phyloP scores from a whole-genome alignment of 768 basidiomycete species.

The Lentinula boryana region DNA sequence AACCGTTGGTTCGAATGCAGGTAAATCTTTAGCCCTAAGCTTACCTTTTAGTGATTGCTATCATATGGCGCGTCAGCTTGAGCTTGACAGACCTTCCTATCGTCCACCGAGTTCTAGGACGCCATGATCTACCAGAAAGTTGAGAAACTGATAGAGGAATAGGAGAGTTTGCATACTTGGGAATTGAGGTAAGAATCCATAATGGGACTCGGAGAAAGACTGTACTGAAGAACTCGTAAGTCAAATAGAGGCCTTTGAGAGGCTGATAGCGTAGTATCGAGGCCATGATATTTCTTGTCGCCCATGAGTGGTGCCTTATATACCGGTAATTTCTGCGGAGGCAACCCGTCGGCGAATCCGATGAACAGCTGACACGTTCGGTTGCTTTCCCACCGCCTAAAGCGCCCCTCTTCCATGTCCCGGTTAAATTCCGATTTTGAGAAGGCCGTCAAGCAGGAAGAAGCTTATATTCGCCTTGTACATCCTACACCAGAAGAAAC shows the following conservation, averaged over 20 bases:
- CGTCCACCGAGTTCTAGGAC: constrained; percentile 43
- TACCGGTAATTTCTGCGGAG: neutral
- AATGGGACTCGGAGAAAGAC: constrained; percentile 40
- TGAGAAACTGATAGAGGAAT: neutral
- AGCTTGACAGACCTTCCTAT: constrained; percentile 32
- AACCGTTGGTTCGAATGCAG: neutral
- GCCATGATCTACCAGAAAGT: constrained; percentile 24
- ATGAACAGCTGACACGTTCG: neutral
- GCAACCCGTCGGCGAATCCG: neutral
- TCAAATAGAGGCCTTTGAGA: constrained; percentile 41
- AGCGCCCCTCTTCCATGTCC: neutral
- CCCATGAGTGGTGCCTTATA: neutral
- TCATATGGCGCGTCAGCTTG: constrained; percentile 25
- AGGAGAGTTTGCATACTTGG: constrained; percentile 20
- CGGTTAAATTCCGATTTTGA: constrained; percentile 45
- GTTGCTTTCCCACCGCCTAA: neutral
- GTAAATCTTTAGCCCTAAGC: neutral
- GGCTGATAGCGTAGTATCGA: constrained; percentile 37
- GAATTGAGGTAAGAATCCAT: constrained; percentile 36
- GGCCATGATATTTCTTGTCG: constrained; percentile 15
- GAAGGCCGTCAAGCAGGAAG: constrained; percentile 61
- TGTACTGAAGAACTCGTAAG: constrained; percentile 32
- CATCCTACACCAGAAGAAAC: constrained; percentile 77
- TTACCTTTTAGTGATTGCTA: constrained; percentile 21
- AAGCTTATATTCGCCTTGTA: constrained; percentile 51